These are phyloP conservation scores for Thozetella sp. DNA, from an alignment of 495 filamentous ascomycete genomes.

Conservation along the genomic window DNA sequence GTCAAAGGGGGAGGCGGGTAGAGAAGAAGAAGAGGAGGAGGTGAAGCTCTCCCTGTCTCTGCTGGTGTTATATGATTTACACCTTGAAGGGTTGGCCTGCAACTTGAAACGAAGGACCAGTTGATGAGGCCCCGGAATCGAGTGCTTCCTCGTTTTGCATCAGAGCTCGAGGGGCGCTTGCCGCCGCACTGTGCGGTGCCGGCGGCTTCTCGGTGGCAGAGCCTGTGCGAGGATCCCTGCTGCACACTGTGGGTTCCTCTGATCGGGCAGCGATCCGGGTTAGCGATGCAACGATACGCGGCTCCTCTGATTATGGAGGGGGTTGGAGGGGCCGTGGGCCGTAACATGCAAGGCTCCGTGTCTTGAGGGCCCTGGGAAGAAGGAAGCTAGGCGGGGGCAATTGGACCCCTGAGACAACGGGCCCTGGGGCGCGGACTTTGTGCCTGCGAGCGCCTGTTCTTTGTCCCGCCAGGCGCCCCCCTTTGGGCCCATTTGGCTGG, in stretches of 20 bases:
- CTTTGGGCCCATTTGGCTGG: too few relatives aligned
- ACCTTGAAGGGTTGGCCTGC: background rate
- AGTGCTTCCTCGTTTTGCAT: slow-evolving; percentile 2
- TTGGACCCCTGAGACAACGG: background rate
- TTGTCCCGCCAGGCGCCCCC: background rate
- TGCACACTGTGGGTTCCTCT: background rate
- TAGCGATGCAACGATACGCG: background rate
- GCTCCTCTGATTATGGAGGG: background rate
- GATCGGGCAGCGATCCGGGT: background rate
- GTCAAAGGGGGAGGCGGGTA: background rate
- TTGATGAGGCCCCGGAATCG: background rate
- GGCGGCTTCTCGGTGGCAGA: background rate
- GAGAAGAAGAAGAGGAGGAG: background rate
- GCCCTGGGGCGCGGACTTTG: background rate
- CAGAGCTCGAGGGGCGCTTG: background rate
- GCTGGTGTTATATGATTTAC: background rate
- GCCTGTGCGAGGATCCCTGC: background rate
- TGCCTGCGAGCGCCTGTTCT: background rate
- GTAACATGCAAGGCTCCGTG: too few relatives aligned
- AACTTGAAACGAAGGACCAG: slow-evolving; percentile 1
- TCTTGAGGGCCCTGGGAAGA: background rate
- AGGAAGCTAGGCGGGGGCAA: background rate
- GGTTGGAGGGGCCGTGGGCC: background rate
- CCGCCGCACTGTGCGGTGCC: background rate
- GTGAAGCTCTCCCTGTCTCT: background rate